Evolutionary conservation across 23 red algal genomes (phyloP).

Genomic region (Gracilariopsis chorda): DNA sequence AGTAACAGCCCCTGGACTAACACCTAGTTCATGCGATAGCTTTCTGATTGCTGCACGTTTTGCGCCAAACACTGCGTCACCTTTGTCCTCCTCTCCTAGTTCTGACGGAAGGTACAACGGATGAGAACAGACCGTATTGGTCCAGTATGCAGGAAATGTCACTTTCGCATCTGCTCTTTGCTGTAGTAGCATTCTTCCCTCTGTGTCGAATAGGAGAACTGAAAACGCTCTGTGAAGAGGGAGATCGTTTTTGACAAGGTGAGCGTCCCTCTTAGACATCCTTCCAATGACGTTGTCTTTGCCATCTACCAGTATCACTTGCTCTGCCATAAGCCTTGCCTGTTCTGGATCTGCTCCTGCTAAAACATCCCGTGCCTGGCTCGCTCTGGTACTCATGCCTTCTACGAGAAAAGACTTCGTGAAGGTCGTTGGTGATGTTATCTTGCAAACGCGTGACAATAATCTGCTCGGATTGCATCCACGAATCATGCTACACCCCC

Average conservation of each 20-base stretch:
- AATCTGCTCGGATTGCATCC: no score
- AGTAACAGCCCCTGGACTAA: slow-evolving; percentile 7
- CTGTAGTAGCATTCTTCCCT: slow-evolving; percentile 79
- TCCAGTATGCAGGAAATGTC: slow-evolving; percentile 91
- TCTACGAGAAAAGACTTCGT: no score
- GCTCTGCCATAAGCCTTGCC: slow-evolving; percentile 70
- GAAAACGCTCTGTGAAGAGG: slow-evolving; percentile 93
- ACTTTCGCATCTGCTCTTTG: slow-evolving; percentile 85
- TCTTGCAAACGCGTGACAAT: no score
- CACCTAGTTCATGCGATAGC: slow-evolving; percentile 90
- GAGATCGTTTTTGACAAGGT: slow-evolving; percentile 55
- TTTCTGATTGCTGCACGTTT: slow-evolving; percentile 88
- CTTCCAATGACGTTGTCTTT: slow-evolving; percentile 50
- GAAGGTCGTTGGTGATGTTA: no score
- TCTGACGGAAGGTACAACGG: slow-evolving; percentile 72
- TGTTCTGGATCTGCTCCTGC: slow-evolving; percentile 67
- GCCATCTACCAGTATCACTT: slow-evolving; percentile 72
- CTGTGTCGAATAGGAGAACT: slow-evolving; percentile 86
- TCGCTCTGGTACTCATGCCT: no score
- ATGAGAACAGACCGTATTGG: slow-evolving; percentile 96
- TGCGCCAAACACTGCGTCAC: slow-evolving; percentile 47
- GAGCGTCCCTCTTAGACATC: slow-evolving; percentile 73
- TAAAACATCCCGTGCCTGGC: not conserved
- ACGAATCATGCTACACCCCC: no score
- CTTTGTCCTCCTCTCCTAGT: slow-evolving; percentile 19